Evolutionary conservation across 176 grass and related monocot species (phyloP).

Genomic region (Hordeum vulgare): MorexV3_pseudomolecules_assembly NC_058522.1:113028929-113029428

Average conservation of each 20-base stretch:
- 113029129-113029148: conserved; percentile 92
- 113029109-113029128: conserved; percentile 98
- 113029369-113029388: not conserved
- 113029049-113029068: not conserved
- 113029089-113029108: conserved; percentile 48
- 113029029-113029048: not conserved
- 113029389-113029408: not conserved
- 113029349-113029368: not conserved
- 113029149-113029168: conserved; percentile 95
- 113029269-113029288: not conserved
- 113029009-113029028: conserved; percentile 12
- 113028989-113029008: not conserved
- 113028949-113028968: not conserved
- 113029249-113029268: not conserved
- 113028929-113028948: not conserved
- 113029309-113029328: not conserved
- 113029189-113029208: not conserved
- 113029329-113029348: not conserved
- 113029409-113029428: not conserved
- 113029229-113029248: not conserved
- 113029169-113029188: conserved; percentile 17
- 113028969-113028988: conserved; percentile 30
- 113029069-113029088: not conserved
- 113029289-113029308: conserved; percentile 11
- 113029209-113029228: not conserved